phyloP scores from a whole-genome alignment of 23 red algal genomes.

The Agarophyton chilense region DNA sequence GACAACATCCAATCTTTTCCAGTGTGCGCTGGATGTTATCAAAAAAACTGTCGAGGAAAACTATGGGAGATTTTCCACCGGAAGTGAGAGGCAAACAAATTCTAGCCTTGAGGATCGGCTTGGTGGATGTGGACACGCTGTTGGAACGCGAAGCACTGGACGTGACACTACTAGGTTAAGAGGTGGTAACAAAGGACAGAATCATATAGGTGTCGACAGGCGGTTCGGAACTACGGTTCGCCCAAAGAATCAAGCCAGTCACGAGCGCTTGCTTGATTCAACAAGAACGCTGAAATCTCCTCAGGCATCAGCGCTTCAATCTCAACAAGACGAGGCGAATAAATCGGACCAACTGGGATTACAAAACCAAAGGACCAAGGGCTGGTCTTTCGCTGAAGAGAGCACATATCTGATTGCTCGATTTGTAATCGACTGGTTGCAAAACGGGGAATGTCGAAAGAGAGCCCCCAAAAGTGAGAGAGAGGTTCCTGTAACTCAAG shows the following conservation, averaged over 20 bases:
- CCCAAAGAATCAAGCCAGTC: neutral
- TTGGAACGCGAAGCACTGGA: neutral
- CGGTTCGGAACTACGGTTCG: neutral
- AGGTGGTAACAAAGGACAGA: neutral
- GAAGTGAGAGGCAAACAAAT: neutral
- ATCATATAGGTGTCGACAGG: neutral
- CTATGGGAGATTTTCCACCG: neutral
- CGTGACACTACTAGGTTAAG: neutral
- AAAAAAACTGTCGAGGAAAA: neutral
- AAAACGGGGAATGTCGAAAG: slow-evolving; percentile 9
- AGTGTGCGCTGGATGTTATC: neutral
- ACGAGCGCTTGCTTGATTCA: neutral
- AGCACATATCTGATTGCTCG: slow-evolving; percentile 7
- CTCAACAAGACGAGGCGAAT: neutral
- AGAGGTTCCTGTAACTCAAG: neutral
- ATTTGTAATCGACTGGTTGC: neutral
- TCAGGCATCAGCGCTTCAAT: neutral
- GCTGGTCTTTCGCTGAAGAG: neutral
- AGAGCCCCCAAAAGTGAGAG: neutral
- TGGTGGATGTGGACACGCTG: neutral
- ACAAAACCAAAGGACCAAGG: neutral
- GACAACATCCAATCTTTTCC: neutral
- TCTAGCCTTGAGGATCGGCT: neutral
- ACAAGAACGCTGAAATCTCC: neutral
- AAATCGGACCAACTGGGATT: neutral